Evolutionary conservation across 495 filamentous ascomycete species (phyloP).

Genomic region (Venustampulla echinocandica): DNA sequence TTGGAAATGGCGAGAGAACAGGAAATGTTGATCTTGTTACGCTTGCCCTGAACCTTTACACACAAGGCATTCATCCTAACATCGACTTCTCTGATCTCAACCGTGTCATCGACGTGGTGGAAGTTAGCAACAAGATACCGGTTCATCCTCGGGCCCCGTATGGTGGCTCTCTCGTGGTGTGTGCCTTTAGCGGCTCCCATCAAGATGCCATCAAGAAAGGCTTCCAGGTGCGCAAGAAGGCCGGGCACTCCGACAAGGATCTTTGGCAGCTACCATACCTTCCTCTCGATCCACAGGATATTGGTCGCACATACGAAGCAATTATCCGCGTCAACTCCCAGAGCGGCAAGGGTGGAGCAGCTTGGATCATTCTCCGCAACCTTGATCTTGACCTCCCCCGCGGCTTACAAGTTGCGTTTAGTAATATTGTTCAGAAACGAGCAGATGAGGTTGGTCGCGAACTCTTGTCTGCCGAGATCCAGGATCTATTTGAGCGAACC

Average conservation of each 20-base stretch:
- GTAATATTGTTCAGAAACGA: slow-evolving; percentile 70
- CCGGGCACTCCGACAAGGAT: slow-evolving; percentile 49
- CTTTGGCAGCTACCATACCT: slow-evolving; percentile 77
- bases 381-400: slow-evolving; percentile 90
- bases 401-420: slow-evolving; percentile 86
- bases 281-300: slow-evolving; percentile 86
- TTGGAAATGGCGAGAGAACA: slow-evolving; percentile 92
- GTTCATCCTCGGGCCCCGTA: slow-evolving; percentile 85
- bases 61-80: slow-evolving; percentile 80
- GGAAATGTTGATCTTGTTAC: slow-evolving; percentile 96
- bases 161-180: slow-evolving; percentile 80
- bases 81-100: slow-evolving; percentile 92
- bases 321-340: slow-evolving; percentile 98
- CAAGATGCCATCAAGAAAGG: slow-evolving; percentile 99
- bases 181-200: slow-evolving; percentile 84
- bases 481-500: slow-evolving; percentile 72
- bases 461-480: slow-evolving; percentile 74
- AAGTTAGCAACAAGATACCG: slow-evolving; percentile 89
- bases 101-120: slow-evolving; percentile 79
- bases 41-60: slow-evolving; percentile 90
- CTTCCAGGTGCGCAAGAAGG: slow-evolving; percentile 61
- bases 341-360: slow-evolving; percentile 88
- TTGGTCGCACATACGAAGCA: slow-evolving; percentile 92
- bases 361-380: slow-evolving; percentile 84
- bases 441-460: slow-evolving; percentile 72